phyloP scores from a whole-genome alignment of 2,329 filamentous ascomycete genomes.

The Endothia cerciana region DNA sequence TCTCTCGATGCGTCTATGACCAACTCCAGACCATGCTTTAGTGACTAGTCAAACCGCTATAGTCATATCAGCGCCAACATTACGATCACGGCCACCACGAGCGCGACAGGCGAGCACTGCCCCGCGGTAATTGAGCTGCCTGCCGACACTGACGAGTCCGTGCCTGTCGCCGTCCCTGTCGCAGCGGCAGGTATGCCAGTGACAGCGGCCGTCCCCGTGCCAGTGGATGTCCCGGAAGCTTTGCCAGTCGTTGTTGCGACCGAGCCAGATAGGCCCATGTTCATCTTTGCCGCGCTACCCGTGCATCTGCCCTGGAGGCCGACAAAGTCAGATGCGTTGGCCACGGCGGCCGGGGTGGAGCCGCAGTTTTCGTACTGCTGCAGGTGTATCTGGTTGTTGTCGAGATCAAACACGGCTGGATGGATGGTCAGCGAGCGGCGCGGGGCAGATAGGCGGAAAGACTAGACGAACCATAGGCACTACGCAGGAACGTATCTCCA shows the following conservation, averaged over 20 bases:
- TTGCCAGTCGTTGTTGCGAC: neutral
- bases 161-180: neutral
- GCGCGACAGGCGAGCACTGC: conserved; percentile 17
- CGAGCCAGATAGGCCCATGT: conserved; percentile 7
- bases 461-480: conserved; percentile 50
- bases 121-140: conserved; percentile 4
- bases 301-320: conserved; percentile 34
- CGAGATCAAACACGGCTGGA: conserved; percentile 56
- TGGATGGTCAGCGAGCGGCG: conserved; percentile 33
- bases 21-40: conserved; percentile 8
- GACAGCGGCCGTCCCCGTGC: neutral
- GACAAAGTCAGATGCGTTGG: conserved; percentile 36
- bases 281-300: neutral
- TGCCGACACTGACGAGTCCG: conserved; percentile 19
- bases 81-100: conserved; percentile 22
- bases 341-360: conserved; percentile 47
- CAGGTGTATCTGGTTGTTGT: conserved; percentile 52
- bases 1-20: neutral
- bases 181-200: conserved; percentile 9
- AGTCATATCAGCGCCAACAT: conserved; percentile 16
- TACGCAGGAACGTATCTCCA: conserved; percentile 62
- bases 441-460: neutral
- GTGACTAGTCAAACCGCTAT: too few species aligned
- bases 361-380: conserved; percentile 57
- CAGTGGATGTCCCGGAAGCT: neutral